These are phyloP conservation scores for Auricularia heimuer DNA, from an alignment of 768 basidiomycete genomes.

Conservation along the genomic window DNA sequence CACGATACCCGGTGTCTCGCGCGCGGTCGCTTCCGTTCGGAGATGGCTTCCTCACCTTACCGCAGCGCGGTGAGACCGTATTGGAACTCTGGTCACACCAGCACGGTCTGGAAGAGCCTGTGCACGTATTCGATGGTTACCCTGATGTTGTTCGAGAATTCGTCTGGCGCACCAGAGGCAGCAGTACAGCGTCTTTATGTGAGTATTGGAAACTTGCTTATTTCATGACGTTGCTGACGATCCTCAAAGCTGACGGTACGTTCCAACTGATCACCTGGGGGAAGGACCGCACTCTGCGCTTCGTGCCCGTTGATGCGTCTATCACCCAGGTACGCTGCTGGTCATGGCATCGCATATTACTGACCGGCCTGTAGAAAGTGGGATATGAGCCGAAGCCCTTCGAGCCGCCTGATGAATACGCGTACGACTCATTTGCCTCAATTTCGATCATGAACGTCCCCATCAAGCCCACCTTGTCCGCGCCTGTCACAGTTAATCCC, in stretches of 20 bases:
- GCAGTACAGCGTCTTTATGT: neutral
- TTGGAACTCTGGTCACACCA: slow-evolving; percentile 71
- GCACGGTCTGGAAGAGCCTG: slow-evolving; percentile 33
- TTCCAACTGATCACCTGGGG: slow-evolving; percentile 70
- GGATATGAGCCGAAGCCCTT: slow-evolving; percentile 39
- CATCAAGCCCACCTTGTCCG: neutral
- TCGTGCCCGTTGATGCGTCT: slow-evolving; percentile 77
- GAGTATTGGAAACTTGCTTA: slow-evolving; percentile 40
- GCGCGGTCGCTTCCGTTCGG: slow-evolving; percentile 91
- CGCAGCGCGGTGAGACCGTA: slow-evolving; percentile 76
- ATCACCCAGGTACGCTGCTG: slow-evolving; percentile 46
- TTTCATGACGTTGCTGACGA: slow-evolving; percentile 15
- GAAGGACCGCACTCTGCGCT: slow-evolving; percentile 81
- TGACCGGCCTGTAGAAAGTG: slow-evolving; percentile 44
- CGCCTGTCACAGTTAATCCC: neutral
- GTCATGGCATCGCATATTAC: slow-evolving; percentile 47
- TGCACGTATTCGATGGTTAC: slow-evolving; percentile 79
- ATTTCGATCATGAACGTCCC: neutral
- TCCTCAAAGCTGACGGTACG: slow-evolving; percentile 34
- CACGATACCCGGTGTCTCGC: slow-evolving; percentile 88
- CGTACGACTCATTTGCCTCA: neutral
- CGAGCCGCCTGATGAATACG: neutral
- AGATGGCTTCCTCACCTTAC: slow-evolving; percentile 72
- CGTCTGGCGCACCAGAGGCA: slow-evolving; percentile 70
- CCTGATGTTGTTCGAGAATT: slow-evolving; percentile 95